Conservation (phyloP, 495 filamentous ascomycete species). For the Aspergillus ostianus region DNA sequence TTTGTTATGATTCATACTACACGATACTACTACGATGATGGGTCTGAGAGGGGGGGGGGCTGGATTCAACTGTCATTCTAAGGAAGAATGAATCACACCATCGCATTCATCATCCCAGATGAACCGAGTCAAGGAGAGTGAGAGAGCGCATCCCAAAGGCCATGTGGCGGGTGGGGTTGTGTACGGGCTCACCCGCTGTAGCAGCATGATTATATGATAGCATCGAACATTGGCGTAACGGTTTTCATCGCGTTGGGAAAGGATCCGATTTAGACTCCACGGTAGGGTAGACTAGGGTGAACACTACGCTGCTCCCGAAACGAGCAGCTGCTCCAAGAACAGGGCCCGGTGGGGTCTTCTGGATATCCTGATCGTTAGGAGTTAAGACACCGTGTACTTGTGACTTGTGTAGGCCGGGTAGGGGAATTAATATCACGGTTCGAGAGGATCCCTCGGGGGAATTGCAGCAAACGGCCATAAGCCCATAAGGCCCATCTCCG, state of each 20-base stretch:
- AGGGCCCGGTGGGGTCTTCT: neutral
- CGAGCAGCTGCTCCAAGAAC: conserved; percentile 3
- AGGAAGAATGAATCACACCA: no score
- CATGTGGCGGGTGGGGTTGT: conserved; percentile 34
- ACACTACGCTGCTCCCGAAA: conserved; percentile 6
- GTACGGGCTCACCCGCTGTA: conserved; percentile 40
- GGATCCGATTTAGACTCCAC: conserved; percentile 16
- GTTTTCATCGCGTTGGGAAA: conserved; percentile 29
- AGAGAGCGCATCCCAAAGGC: conserved; percentile 11
- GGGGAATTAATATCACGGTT: neutral
- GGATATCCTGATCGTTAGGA: neutral
- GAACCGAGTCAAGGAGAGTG: neutral
- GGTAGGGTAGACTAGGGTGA: conserved; percentile 9
- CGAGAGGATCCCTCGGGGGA: neutral
- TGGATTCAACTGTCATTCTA: neutral
- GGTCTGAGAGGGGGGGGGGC: neutral
- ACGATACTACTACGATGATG: neutral
- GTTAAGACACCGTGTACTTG: no score
- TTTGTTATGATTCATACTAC: neutral
- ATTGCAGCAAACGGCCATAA: neutral
- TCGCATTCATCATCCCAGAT: neutral
- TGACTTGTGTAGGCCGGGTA: no score
- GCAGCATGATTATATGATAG: conserved; percentile 23
- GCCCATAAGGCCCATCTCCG: neutral
- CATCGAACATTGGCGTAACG: conserved; percentile 37